Evolutionary conservation across 1,284 basidiomycete species (phyloP), one percentile per base, ranked within the genome.

Genomic region (Cryptococcus sp.): DNA sequence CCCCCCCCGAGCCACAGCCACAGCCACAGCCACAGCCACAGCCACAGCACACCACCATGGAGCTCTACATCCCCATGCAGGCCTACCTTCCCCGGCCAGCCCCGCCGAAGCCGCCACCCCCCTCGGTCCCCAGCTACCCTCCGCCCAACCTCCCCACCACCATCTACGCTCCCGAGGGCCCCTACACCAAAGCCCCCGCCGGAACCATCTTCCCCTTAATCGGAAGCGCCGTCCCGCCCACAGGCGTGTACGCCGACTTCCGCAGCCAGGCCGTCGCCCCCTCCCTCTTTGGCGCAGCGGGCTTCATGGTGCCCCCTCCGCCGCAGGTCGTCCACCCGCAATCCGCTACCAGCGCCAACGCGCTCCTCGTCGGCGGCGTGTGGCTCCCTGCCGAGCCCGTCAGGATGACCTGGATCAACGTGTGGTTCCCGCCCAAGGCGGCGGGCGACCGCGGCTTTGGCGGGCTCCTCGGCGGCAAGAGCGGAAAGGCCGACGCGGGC

Each of bases 131-230:
- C 4, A 53, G 73, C 50, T 69, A 72, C 37, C 68, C 72, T 15
- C 49, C 66, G 4, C 62, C 67, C 36, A 60, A 68, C 3, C 63
- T 77, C 18, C 73, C 72, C 16, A 65, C 67, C 15, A 57, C 56
- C 13, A 60, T 76, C 49, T 60, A 69, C 47, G 72, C 73, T 4
- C 75, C 75, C 5, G 75, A 77, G 54, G 75, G 75, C 8, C 52
- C 64, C 8, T 77, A 76, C 57, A 61, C 66, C 7, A 64, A 63
- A 23, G 46, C 47, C 15, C 39, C 52, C 9, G 18, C 47, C n/a
- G 53, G 62, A 40, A 54, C 54, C 16, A 52, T 68, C 21, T 75
- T 77, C 53, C 68, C 70, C n/a, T 60, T 64, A 23, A 67, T 72
- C 48, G 73, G 72, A 33, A 62, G 59, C 12, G 66, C 71, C 6